These are phyloP conservation scores for Prunus campanulata DNA, from an alignment of 306 rosid genomes.

Conservation along the genomic window DNA sequence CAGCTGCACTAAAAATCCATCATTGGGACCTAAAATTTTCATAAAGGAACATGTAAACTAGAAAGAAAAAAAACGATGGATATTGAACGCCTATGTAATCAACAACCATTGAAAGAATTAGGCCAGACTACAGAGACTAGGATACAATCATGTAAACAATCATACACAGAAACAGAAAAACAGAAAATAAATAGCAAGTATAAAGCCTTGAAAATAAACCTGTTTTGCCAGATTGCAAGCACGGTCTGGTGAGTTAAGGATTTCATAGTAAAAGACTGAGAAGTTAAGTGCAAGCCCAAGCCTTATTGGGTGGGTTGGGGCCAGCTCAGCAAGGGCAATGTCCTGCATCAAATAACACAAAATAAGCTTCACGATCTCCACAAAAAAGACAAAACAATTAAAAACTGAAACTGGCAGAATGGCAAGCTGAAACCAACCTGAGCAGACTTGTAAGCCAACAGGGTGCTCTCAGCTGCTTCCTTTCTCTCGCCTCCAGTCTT, in stretches of 20 bases:
- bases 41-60: neutral
- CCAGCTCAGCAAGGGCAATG: conserved; percentile 70
- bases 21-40: too few relatives aligned
- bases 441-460: conserved; percentile 93
- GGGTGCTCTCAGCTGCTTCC: conserved; percentile 92
- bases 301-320: conserved; percentile 96
- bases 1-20: neutral
- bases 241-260: conserved; percentile 94
- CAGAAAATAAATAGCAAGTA: neutral
- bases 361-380: neutral
- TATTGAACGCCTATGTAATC: too few relatives aligned
- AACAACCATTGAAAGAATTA: neutral
- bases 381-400: neutral
- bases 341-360: conserved; percentile 46
- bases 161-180: neutral
- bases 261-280: conserved; percentile 93
- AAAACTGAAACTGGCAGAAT: neutral
- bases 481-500: conserved; percentile 83
- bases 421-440: conserved; percentile 50
- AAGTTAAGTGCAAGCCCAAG: conserved; percentile 98
- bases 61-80: too few relatives aligned
- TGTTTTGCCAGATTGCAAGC: conserved; percentile 96
- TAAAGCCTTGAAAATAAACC: conserved; percentile 31
- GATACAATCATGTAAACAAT: neutral
- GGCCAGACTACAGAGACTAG: neutral